Base-by-base conservation (phyloP, 306 rosid species). In the Carpinus fangiana region DNA sequence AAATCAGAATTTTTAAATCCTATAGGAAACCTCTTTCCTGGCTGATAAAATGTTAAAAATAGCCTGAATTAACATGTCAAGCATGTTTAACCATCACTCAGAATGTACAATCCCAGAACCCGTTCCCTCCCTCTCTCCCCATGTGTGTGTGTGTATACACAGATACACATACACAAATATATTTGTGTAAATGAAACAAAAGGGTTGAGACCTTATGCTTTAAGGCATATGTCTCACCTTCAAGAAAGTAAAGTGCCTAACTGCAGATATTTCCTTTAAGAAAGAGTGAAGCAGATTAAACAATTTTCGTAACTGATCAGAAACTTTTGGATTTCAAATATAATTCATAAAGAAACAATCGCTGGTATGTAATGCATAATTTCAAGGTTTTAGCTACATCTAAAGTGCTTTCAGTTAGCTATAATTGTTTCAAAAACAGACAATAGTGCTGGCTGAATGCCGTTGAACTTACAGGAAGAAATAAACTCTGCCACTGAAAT, bases 401-500 rank as follows among this genome's bases (percentile, higher is more conserved):
- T 21, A 65, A 65, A 65, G 11, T 65, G 45, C 70, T 65, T 36
- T 60, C 12, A 23, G 66, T 60, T 59, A 17, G 38, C 48, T 7
- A 34, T 14, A 17, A 65, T 36, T 34, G 70, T 16, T 73, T 54
- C 54, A 38, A 60, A 79, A 81, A 70, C 45, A 72, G 14, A 41
- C 46, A 18, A 36, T 41, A 23, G 20, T 31, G 45, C 43, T 76
- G 73, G 76, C 34, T 60, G 73, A 75, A 70, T 72, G 52, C 64
- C 76, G 60, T 67, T 6, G 57, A 80, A 88, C 98, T 90, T 84
- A 95, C 97, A 53, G 97, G 98, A 78, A 95, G 98, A 80, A 95
- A 83, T 74, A 90, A 89, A 84, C 98, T 89, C 86, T 95, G 98
- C 98, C 97, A 95, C 68, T 95, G 97, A 83, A 92, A 95, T 55